Evolutionary conservation across 2,329 filamentous ascomycete species (phyloP).

Genomic region (Colletotrichum musae): DNA sequence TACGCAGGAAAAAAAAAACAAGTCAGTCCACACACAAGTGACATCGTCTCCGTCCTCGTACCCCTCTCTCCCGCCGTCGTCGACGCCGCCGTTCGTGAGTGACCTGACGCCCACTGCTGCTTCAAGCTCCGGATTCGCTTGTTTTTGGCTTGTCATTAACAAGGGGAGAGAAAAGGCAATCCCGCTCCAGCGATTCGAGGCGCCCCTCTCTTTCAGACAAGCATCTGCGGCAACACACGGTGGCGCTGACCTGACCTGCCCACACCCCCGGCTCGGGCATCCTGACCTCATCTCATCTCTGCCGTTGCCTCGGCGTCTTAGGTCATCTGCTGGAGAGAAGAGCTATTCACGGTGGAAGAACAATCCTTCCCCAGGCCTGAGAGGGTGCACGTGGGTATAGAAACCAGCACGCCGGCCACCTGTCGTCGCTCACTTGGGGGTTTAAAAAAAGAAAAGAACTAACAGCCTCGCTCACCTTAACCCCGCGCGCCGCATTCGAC

Average conservation of each 20-base stretch:
- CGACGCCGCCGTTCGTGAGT: slow-evolving; percentile 27
- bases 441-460: too few species aligned
- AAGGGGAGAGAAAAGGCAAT: slow-evolving; percentile 13
- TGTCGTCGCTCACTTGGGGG: too few species aligned
- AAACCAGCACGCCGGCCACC: neutral
- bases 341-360: neutral
- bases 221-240: slow-evolving; percentile 30
- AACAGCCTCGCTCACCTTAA: too few species aligned
- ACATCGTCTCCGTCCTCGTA: slow-evolving; percentile 9
- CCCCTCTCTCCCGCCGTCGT: neutral
- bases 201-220: slow-evolving; percentile 30
- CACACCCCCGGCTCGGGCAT: neutral
- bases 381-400: slow-evolving; percentile 8
- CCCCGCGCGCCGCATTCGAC: too few species aligned
- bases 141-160: slow-evolving; percentile 23
- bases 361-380: slow-evolving; percentile 3
- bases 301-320: slow-evolving; percentile 13
- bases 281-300: slow-evolving; percentile 22
- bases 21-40: neutral
- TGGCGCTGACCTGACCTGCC: slow-evolving; percentile 21
- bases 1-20: neutral
- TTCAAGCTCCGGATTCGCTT: slow-evolving; percentile 22
- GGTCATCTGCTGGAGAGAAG: slow-evolving; percentile 9
- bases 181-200: slow-evolving; percentile 6
- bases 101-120: slow-evolving; percentile 20